These are phyloP conservation scores for Cercophora newfieldiana DNA, from an alignment of 495 filamentous ascomycete species.

Conservation along the genomic window DNA sequence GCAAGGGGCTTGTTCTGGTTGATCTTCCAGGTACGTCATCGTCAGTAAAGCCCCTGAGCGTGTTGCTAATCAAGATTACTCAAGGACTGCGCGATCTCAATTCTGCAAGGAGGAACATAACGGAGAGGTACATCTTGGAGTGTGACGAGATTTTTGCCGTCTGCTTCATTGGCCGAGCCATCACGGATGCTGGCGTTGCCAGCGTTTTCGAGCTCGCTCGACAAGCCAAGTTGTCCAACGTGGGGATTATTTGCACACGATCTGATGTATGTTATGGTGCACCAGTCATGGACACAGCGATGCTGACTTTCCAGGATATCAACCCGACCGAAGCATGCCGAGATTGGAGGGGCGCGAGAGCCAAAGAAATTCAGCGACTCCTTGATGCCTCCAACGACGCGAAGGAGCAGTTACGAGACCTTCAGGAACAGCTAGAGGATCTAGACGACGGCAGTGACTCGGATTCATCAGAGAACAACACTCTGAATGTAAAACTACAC, in stretches of 20 bases:
- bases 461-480: not conserved
- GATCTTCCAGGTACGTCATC: slow-evolving; percentile 41
- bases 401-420: not conserved
- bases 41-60: too few species aligned
- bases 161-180: slow-evolving; percentile 34
- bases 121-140: slow-evolving; percentile 38
- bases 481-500: not conserved
- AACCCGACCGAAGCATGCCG: slow-evolving; percentile 28
- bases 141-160: slow-evolving; percentile 45
- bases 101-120: slow-evolving; percentile 37
- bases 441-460: not conserved
- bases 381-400: not conserved
- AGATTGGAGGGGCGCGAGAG: slow-evolving; percentile 25
- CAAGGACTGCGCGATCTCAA: slow-evolving; percentile 41
- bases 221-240: slow-evolving; percentile 34
- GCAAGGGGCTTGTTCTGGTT: slow-evolving; percentile 41
- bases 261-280: slow-evolving; percentile 33
- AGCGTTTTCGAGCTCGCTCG: slow-evolving; percentile 37
- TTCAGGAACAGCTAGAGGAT: not conserved
- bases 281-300: not conserved
- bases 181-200: slow-evolving; percentile 34
- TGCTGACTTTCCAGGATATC: slow-evolving; percentile 21
- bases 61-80: not conserved
- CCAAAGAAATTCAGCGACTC: slow-evolving; percentile 15
- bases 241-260: slow-evolving; percentile 42